phyloP scores from a whole-genome alignment of 2,329 filamentous ascomycete species.

The Endothia cerciana region DNA sequence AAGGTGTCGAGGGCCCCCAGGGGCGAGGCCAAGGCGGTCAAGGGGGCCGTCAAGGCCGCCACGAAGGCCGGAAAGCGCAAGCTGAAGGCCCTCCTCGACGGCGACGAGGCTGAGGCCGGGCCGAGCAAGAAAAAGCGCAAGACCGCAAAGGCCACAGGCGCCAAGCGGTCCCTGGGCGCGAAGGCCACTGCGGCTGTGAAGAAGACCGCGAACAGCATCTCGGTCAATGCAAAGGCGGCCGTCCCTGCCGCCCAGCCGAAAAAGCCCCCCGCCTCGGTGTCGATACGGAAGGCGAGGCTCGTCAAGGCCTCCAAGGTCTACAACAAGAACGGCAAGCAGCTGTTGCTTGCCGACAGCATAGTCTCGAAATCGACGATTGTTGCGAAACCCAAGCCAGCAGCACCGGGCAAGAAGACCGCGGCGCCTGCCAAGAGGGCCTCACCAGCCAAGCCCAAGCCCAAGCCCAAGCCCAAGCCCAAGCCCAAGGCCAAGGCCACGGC shows the following conservation, averaged over 20 bases:
- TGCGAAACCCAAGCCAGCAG: slow-evolving; percentile 7
- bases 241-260: slow-evolving; percentile 30
- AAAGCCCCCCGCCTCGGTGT: slow-evolving; percentile 13
- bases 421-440: slow-evolving; percentile 10
- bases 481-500: slow-evolving; percentile 10
- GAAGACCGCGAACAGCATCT: slow-evolving; percentile 45
- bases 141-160: slow-evolving; percentile 44
- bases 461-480: too few relatives aligned
- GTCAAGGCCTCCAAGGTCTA: slow-evolving; percentile 27
- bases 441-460: slow-evolving; percentile 9
- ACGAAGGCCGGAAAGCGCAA: slow-evolving; percentile 58
- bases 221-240: slow-evolving; percentile 42
- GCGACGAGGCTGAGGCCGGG: slow-evolving; percentile 41
- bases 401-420: slow-evolving; percentile 7
- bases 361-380: slow-evolving; percentile 17
- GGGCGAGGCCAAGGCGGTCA: slow-evolving; percentile 43
- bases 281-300: slow-evolving; percentile 27
- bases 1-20: slow-evolving; percentile 60
- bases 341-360: slow-evolving; percentile 28
- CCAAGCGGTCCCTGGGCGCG: slow-evolving; percentile 40
- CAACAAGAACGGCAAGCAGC: slow-evolving; percentile 29
- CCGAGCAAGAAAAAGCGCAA: slow-evolving; percentile 54
- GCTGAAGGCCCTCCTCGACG: slow-evolving; percentile 55
- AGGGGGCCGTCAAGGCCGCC: slow-evolving; percentile 32
- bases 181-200: slow-evolving; percentile 45